These are phyloP conservation scores for Botrytis pseudocinerea DNA, from an alignment of 2,329 filamentous ascomycete genomes.

Conservation along the genomic window DNA sequence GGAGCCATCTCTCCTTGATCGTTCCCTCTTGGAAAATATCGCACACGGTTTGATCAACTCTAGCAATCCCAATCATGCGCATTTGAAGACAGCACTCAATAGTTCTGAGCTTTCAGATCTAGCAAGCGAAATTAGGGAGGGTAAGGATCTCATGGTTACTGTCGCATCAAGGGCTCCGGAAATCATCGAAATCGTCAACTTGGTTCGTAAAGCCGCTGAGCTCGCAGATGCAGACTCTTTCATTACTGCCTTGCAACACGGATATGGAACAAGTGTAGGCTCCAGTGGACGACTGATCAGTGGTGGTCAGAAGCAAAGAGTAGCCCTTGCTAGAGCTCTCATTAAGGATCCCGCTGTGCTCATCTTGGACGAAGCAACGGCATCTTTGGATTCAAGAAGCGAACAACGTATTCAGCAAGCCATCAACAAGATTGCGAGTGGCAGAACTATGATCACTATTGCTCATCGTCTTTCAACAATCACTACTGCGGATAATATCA, in stretches of 20 bases:
- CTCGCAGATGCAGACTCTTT: constrained; percentile 45
- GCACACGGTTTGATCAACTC: constrained; percentile 45
- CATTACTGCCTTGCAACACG: constrained; percentile 15
- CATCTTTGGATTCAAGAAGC: constrained; percentile 76
- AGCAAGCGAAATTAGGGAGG: constrained; percentile 52
- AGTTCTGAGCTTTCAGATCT: constrained; percentile 52
- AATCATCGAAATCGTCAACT: constrained; percentile 40
- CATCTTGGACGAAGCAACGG: constrained; percentile 62
- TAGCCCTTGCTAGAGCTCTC: constrained; percentile 66
- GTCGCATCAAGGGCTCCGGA: constrained; percentile 10
- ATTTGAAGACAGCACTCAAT: constrained; percentile 44
- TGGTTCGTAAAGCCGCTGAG: constrained; percentile 50
- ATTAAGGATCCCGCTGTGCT: constrained; percentile 58
- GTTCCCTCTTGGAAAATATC: constrained; percentile 45
- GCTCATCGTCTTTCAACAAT: constrained; percentile 80
- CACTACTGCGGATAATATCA: constrained; percentile 83
- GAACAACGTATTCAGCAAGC: constrained; percentile 89
- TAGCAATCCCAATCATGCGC: constrained; percentile 51
- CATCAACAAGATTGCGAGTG: constrained; percentile 74
- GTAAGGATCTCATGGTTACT: constrained; percentile 45
- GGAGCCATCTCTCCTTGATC: constrained; percentile 55
- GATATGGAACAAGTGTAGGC: constrained; percentile 62
- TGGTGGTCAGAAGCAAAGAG: constrained; percentile 80
- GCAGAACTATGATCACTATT: constrained; percentile 88
- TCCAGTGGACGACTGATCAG: constrained; percentile 69